phyloP scores from a whole-genome alignment of 164 flowering plant genomes.

The Stephania yunnanensis region DNA sequence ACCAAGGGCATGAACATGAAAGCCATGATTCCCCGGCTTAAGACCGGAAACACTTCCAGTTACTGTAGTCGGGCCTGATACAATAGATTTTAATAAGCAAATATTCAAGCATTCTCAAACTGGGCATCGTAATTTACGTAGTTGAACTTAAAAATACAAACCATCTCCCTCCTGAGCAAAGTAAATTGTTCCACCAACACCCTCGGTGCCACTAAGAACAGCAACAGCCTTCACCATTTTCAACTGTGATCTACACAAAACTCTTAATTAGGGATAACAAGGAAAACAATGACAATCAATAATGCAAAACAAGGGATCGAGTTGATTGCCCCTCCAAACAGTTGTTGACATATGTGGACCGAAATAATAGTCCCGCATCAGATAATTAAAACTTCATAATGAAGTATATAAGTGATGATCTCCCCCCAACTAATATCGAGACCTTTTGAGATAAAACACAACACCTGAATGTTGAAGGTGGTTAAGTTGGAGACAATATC shows the following conservation, averaged over 20 bases:
- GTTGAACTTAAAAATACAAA: conserved; percentile 16
- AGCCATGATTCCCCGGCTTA: conserved; percentile 86
- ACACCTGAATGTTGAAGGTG: too few relatives aligned
- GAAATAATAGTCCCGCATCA: too few relatives aligned
- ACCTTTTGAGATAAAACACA: too few relatives aligned
- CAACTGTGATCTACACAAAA: conserved; percentile 50
- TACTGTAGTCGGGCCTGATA: conserved; percentile 73
- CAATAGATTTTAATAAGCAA: not conserved
- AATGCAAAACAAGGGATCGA: not conserved
- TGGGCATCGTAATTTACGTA: not conserved
- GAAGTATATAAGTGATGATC: too few relatives aligned
- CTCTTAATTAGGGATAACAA: conserved; percentile 4
- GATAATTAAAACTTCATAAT: too few relatives aligned
- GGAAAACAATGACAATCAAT: not conserved
- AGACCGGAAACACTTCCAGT: conserved; percentile 78
- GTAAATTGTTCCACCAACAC: conserved; percentile 68
- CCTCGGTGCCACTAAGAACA: conserved; percentile 63
- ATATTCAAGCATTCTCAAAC: not conserved
- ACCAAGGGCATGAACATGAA: conserved; percentile 97
- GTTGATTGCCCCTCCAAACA: not conserved
- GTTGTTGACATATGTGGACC: too few relatives aligned
- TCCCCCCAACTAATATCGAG: too few relatives aligned
- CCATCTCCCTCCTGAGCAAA: conserved; percentile 90
- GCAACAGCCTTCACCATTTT: conserved; percentile 93
- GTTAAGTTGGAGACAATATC: too few relatives aligned